Base-by-base conservation (phyloP, 257 asterid species). In the Rehmannia glutinosa region DNA sequence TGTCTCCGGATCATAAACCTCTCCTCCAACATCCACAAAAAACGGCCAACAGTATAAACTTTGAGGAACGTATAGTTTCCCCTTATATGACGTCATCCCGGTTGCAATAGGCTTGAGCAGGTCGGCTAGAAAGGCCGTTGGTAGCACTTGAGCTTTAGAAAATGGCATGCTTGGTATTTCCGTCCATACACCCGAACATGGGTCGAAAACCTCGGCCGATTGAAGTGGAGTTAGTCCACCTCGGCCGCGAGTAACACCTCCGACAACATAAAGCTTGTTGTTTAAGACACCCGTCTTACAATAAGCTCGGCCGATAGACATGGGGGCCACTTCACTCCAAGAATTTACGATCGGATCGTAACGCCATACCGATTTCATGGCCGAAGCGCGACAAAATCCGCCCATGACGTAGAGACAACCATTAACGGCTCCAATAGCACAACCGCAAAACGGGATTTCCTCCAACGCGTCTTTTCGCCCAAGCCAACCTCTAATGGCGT, bases 21-120 rank as follows among this genome's bases (percentile, higher is more conserved):
- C 97, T 49, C 98, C 98, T 5, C 98, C 98, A 30, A 90, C 97
- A 73, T 92, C 98, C 27, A 92, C 97, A 13, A 90, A 90, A 74
- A 92, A 90, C 0, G 97, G 98, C 96, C 95, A 90, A 68, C 97
- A 90, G 36, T 89, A 89, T 59, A 92, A 78, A 69, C 97, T 92
- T 72, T 92, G 97, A 57, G 98, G 93, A 64, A 92, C 97, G 15
- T 90, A 92, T 12, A 92, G 53, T 71, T 88, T 92, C 56, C 98
- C 97, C 59, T 82, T 77, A 30, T 90, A 92, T 2, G 95, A 71
- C 12, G 96, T 86, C 88, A 92, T 82, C 56, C 98, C 98, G 0
- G 98, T 92, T 2, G 98, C 98, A 8, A 92, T 87, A 27, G 98
- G 98, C 80, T 87, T 92, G 64, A 92, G 93, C 8, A 87, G 75